Evolutionary conservation across 1,139 yeast species (phyloP), one percentile per base, ranked within the genome.

Genomic region (Saccharomyces pastorianus): DNA sequence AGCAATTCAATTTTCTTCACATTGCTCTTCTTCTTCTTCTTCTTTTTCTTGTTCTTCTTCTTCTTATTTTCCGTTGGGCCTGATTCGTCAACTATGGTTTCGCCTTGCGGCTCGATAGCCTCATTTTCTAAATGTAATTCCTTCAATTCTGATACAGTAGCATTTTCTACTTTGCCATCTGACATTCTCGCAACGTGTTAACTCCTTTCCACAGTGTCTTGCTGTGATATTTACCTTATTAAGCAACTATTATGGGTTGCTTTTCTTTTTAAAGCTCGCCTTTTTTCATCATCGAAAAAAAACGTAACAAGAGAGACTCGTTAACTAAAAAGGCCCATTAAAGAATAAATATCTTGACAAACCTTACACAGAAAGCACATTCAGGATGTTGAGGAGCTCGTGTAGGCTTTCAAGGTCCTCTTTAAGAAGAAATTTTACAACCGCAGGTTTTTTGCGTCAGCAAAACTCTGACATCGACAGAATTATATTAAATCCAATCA

Each of bases 1-100:
- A 83, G 75, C 52, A 77, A 74, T 38, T 83, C 81, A 58, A 93
- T 84, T 17, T 87, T 83, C 32, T 82, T 81, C 53, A 78, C 76
- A 2, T 77, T 63, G 55, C 61, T 70, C 62, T 71, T 76, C 72
- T 79, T 79, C 70, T 79, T 79, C 70, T 75, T 76, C 62, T 20
- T 20, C 23, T 74, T 76, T 68, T 75, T 79, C 69, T 74, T 78
- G 67, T 73, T 76, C 71, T 72, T 77, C 73, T 65, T 71, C 67
- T 66, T 47, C 61, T 58, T 56, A 44, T 55, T 47, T 44, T 53
- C 47, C 27, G 47, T 23, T 38, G 44, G 44, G 25, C 25, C 42
- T 13, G 57, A 23, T n/a, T 49, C 56, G 8, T 38, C 55, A 23
- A 20, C 51, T 14, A 44, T 38, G 8, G 53, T 54, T 14, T 52